Base-by-base conservation (phyloP, 1,139 yeast species). In the Sugiyamaella neomexicana region DNA sequence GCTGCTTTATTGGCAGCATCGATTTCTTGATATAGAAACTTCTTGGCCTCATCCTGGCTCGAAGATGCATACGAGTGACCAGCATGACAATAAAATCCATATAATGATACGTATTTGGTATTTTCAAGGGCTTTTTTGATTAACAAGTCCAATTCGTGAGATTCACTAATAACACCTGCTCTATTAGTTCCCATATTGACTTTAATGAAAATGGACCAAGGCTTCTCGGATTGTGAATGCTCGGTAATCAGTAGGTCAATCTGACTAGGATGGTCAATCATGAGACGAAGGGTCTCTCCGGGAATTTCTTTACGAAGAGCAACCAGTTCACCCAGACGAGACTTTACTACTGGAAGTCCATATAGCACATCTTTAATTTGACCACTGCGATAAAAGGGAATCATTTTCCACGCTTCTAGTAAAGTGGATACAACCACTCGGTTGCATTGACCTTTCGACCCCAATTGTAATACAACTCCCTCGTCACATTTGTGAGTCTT, bases 51-150 rank as follows among this genome's bases (percentile, higher is more conserved):
- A 1, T 71, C 73, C 37, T 73, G 68, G n/a, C 76, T 69, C 12
- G 72, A 69, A 0, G 86, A 75, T 1, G 73, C 72, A 63, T 87
- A 87, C 0, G 91, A 83, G 61, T 85, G 88, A 1, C 95, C 95
- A 0, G 90, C 89, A 70, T 87, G 95, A 52, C 87, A 83, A 68
- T 87, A 87, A 62, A 86, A 81, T 0, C 95, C 95, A 62, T 75
- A 80, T 8, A 86, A 58, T 2, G 53, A 52, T 7, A 62, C 61
- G 12, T 50, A 40, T 20, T 52, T 45, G 42, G 56, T 54, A 44
- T 49, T 55, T 10, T 42, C 41, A 34, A 64, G 50, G 16, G 67
- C 60, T 42, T 63, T 62, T 5, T 55, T 48, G 39, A 77, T 62
- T 20, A 72, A 62, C 8, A 63, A 58, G 5, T 59, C 52, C 34